Evolutionary conservation across 768 basidiomycete species (phyloP).

Genomic region (Mycena metata): DNA sequence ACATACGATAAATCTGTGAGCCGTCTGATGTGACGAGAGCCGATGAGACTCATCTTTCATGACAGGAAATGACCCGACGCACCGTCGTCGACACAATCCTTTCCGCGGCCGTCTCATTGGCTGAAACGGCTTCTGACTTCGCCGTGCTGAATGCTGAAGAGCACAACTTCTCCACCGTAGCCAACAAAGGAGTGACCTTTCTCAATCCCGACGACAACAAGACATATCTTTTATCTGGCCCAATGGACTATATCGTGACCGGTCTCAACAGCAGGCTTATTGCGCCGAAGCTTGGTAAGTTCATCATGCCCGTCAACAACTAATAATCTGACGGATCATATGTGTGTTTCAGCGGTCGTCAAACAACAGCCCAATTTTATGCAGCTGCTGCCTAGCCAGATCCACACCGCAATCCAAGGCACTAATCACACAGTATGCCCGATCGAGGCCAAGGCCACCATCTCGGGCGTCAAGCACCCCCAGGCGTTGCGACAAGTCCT

Average conservation of each 20-base stretch:
- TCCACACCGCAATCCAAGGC: background rate
- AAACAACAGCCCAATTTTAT: background rate
- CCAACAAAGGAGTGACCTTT: background rate
- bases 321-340: background rate
- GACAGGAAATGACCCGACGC: too few species aligned
- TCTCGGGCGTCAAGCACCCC: background rate
- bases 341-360: background rate
- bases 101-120: conserved; percentile 1
- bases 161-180: background rate
- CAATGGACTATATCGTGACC: background rate
- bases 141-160: background rate
- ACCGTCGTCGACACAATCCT: too few species aligned
- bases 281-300: background rate
- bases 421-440: background rate
- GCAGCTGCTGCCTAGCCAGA: background rate
- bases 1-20: too few species aligned
- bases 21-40: too few species aligned
- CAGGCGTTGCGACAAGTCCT: background rate
- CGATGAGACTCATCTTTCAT: too few species aligned
- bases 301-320: background rate
- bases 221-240: background rate
- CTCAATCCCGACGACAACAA: background rate
- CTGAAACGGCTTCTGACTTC: background rate
- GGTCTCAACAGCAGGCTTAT: background rate
- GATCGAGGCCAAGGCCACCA: conserved; percentile 1